Evolutionary conservation across 1,284 basidiomycete species (phyloP).

Genomic region (Melanopsichium pennsylvanicum): DNA sequence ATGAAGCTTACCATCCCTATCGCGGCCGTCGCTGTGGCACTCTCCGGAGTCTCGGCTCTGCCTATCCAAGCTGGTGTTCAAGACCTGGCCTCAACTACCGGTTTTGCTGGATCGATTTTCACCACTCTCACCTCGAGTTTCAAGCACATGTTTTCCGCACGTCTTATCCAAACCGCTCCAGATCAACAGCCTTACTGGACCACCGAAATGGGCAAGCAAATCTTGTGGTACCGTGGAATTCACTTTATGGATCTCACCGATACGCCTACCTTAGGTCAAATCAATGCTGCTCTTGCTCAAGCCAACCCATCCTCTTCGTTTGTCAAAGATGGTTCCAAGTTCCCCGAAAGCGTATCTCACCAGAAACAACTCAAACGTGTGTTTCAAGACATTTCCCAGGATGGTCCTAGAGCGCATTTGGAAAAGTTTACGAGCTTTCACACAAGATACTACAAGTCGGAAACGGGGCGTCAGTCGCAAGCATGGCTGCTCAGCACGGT

Average conservation of each 20-base stretch:
- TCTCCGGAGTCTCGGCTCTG: slow-evolving; percentile 11
- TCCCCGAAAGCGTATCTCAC: slow-evolving; percentile 37
- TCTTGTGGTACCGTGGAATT: slow-evolving; percentile 38
- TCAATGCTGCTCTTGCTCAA: slow-evolving; percentile 27
- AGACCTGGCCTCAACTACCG: slow-evolving; percentile 14
- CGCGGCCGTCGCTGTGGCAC: slow-evolving; percentile 10
- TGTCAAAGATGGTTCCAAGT: slow-evolving; percentile 12
- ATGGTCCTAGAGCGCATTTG: slow-evolving; percentile 48
- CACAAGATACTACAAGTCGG: slow-evolving; percentile 68
- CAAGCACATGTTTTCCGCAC: slow-evolving; percentile 13
- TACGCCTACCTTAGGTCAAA: slow-evolving; percentile 18
- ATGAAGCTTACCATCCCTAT: slow-evolving; percentile 39
- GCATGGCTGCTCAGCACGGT: slow-evolving; percentile 74
- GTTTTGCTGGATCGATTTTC: slow-evolving; percentile 24
- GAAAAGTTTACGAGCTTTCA: slow-evolving; percentile 69
- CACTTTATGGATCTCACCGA: slow-evolving; percentile 62
- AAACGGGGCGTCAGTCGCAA: slow-evolving; percentile 79
- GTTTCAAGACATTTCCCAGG: slow-evolving; percentile 45
- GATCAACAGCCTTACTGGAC: slow-evolving; percentile 52
- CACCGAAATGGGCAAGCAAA: slow-evolving; percentile 53
- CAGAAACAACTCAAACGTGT: slow-evolving; percentile 31
- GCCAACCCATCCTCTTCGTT: not conserved
- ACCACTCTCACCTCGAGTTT: slow-evolving; percentile 12
- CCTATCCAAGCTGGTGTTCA: slow-evolving; percentile 7
- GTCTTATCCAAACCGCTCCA: slow-evolving; percentile 38